These are phyloP conservation scores for Chytriomyces hyalinus DNA, from an alignment of 192 early-diverging fungal species.

Conservation along the genomic window DNA sequence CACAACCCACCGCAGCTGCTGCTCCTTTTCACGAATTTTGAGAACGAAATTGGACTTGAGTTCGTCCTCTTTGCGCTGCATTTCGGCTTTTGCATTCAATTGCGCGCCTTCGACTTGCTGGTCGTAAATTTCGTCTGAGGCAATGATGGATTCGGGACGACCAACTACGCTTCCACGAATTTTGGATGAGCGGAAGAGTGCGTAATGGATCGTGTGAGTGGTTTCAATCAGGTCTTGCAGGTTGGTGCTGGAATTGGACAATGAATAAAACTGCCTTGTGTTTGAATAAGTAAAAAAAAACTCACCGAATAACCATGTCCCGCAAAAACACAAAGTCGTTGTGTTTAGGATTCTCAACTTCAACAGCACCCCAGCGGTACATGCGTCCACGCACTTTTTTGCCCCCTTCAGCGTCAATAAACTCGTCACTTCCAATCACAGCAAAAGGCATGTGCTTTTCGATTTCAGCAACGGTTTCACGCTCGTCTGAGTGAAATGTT, in stretches of 20 bases:
- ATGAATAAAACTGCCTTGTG: constrained; percentile 11
- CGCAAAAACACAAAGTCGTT: constrained; percentile 95
- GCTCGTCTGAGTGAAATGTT: constrained; percentile 74
- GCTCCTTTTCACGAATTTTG: constrained; percentile 69
- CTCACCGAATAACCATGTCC: constrained; percentile 35
- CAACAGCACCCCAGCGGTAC: constrained; percentile 98
- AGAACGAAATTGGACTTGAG: constrained; percentile 67
- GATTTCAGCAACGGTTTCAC: constrained; percentile 66
- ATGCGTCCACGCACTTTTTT: constrained; percentile 88
- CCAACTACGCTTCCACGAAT: constrained; percentile 66
- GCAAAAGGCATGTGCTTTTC: constrained; percentile 88
- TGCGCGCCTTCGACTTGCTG: constrained; percentile 71
- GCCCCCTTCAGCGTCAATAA: constrained; percentile 68
- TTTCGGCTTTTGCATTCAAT: constrained; percentile 63
- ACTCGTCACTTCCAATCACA: constrained; percentile 90
- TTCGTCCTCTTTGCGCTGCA: constrained; percentile 76
- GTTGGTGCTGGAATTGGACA: constrained; percentile 73
- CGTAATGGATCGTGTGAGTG: constrained; percentile 94
- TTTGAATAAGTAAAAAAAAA: neutral
- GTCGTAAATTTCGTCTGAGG: constrained; percentile 82
- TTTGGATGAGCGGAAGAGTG: constrained; percentile 93
- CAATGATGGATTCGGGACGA: constrained; percentile 79
- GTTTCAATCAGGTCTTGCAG: constrained; percentile 97
- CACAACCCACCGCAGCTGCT: constrained; percentile 50
- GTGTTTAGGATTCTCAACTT: constrained; percentile 97